Evolutionary conservation across 228 moss, liverwort and hornwort species (phyloP), one percentile per base, ranked within the genome.

Genomic region (Sphagnum magellanicum): DNA sequence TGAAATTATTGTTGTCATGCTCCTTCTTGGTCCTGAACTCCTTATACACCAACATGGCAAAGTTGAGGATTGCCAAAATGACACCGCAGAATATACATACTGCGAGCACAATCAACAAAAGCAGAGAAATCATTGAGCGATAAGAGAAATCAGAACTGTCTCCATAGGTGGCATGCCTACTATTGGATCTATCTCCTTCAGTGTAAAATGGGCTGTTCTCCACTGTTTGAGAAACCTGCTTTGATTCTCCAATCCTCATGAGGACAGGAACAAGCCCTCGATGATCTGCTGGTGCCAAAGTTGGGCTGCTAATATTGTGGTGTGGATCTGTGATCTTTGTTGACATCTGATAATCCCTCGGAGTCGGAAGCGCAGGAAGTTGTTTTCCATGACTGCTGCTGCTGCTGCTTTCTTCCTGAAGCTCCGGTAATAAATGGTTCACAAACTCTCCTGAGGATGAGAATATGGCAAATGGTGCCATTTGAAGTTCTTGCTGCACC

Each of bases 401-500:
- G 32, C 32, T 32, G 32, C 32, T 32, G 32, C 32, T 32, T 32
- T 32, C 32, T 32, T 32, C 32, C 32, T 32, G 32, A 32, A 32
- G 32, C 32, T 66, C 77, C 14, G 78, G 78, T 47, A 87, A 68
- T 50, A 87, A 63, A 76, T 87, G 8, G 9, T 16, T 59, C 4
- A 49, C 16, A 59, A 6, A 82, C 71, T 48, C 57, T 59, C 86
- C 86, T 80, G 76, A 67, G 17, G 72, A 52, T n/a, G 86, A 78
- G 66, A 83, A 80, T 11, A 72, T 58, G 48, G 75, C 86, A 47
- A 87, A 80, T 8, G 83, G 86, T 57, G 83, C 83, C 67, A 68
- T 59, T 2, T 66, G 8, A 50, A 72, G 32, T 16, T 73, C 50
- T 50, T 58, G 67, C 5, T 79, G 69, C 52, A 67, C 48, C 68